A percentile compares a stretch with the other conserved stretches of the same genome.
Evolutionary conservation across 768 basidiomycete genomes (phyloP).

Genomic region (Trametes cinnabarina): DNA sequence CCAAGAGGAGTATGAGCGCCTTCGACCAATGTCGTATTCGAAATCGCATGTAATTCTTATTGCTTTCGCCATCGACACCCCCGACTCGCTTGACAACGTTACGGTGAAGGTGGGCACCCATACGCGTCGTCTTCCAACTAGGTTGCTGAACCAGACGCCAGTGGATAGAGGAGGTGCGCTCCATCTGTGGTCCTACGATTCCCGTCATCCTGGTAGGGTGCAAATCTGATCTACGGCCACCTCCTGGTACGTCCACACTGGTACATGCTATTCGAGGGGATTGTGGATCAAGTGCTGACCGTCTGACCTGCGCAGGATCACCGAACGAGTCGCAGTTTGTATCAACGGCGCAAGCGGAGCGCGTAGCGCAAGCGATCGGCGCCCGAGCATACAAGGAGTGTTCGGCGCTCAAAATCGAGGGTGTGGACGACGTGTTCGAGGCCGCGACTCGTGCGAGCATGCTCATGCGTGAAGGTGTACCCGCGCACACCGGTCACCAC

Average conservation of each 20-base stretch:
- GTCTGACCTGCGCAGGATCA: conserved; percentile 29
- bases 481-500: conserved; percentile 46
- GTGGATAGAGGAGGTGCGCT: conserved; percentile 99
- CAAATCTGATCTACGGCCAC: conserved; percentile 88
- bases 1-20: conserved; percentile 98
- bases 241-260: conserved; percentile 25
- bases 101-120: conserved; percentile 66
- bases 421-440: conserved; percentile 97
- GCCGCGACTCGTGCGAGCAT: conserved; percentile 95
- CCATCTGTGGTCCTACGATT: conserved; percentile 89
- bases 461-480: conserved; percentile 85
- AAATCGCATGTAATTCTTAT: conserved; percentile 99
- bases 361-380: conserved; percentile 79
- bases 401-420: conserved; percentile 84
- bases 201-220: conserved; percentile 96
- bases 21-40: conserved; percentile 95
- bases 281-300: neutral
- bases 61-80: conserved; percentile 93
- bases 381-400: conserved; percentile 95
- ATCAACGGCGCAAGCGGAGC: conserved; percentile 76
- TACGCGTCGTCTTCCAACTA: neutral
- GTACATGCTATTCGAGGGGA: no score
- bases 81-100: conserved; percentile 96
- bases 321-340: conserved; percentile 58
- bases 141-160: conserved; percentile 29